A percentile compares a stretch with the other conserved stretches of the same genome.
phyloP scores from a whole-genome alignment of 148 eudicot species.

The Beta vulgaris region DNA sequence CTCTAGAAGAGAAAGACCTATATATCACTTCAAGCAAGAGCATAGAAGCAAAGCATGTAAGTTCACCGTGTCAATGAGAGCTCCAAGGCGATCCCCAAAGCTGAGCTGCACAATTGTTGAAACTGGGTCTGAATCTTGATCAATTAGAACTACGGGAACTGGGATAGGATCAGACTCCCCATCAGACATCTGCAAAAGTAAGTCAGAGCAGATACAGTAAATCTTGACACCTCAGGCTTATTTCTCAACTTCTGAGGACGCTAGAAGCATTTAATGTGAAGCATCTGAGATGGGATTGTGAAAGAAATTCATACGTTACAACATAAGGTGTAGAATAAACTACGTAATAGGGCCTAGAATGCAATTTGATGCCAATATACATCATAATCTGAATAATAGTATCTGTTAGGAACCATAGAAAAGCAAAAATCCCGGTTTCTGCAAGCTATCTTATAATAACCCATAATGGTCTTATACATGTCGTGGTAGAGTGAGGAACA shows the following conservation, averaged over 20 bases:
- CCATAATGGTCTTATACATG: too few species aligned
- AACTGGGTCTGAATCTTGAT: constrained; percentile 77
- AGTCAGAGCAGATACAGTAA: not conserved
- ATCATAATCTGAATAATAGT: too few species aligned
- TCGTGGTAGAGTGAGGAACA: too few species aligned
- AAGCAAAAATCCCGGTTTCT: too few species aligned
- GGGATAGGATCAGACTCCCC: constrained; percentile 63
- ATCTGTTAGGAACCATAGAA: too few species aligned
- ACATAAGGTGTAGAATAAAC: too few species aligned
- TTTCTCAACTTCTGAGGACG: too few species aligned
- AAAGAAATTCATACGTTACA: too few species aligned
- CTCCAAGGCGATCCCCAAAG: constrained; percentile 99
- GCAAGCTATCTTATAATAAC: too few species aligned
- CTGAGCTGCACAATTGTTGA: constrained; percentile 85
- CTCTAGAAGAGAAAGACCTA: not conserved
- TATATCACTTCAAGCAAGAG: constrained; percentile 4
- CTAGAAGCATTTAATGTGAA: not conserved
- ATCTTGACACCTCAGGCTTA: not conserved
- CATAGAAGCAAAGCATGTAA: constrained; percentile 16
- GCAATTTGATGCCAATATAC: too few species aligned
- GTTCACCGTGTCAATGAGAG: constrained; percentile 87
- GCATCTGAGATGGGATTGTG: not conserved
- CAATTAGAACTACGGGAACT: constrained; percentile 78
- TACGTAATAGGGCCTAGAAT: too few species aligned
- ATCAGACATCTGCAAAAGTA: constrained; percentile 49